Base-by-base conservation (phyloP, 2,329 filamentous ascomycete species). In the Stromatinia cepivora region DNA sequence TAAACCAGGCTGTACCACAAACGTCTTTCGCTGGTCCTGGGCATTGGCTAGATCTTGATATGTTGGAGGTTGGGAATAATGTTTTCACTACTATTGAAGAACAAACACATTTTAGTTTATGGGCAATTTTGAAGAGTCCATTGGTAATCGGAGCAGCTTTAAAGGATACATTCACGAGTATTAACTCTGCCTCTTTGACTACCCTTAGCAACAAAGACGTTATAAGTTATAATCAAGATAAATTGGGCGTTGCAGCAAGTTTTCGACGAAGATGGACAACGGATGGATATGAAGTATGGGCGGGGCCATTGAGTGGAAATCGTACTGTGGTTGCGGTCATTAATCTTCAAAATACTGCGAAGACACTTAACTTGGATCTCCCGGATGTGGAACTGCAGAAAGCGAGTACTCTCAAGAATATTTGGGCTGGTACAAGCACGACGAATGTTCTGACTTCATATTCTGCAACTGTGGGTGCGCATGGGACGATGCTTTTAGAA, bases 1-100 rank as follows among this genome's bases (percentile, higher is more conserved):
- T 81, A 13, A 82, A 82, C 69, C 81, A 83, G 72, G 79, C 79
- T 13, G 79, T 79, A 0, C 78, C 81, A 25, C 78, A 81, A 62
- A 78, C 79, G 0, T 68, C 69, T 5, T 81, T 79, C 63, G 79
- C 81, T 0, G 77, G 76, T 0, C 78, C 79, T 0, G 81, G 80
- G 0, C 77, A 79, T 39, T 82, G 80, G 77, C 76, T 80, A 0
- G 81, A 82, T 75, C 76, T 81, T n/a, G 81, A 82, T 71, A 82
- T 82, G 81, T 70, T 82, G 28, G 74, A 77, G 66, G 74, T 82
- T 28, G 81, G 81, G 0, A 81, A 81, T 34, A 73, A 76, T 13
- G 70, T 81, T 7, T 76, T 81, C 4, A 81, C 76, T 0, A 72
- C 72, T 0, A 62, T 77, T 0, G 80, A 82, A 70, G 80, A 82